These are phyloP conservation scores for Westerdykella ornata DNA, from an alignment of 2,329 filamentous ascomycete species.

Conservation along the genomic window DNA sequence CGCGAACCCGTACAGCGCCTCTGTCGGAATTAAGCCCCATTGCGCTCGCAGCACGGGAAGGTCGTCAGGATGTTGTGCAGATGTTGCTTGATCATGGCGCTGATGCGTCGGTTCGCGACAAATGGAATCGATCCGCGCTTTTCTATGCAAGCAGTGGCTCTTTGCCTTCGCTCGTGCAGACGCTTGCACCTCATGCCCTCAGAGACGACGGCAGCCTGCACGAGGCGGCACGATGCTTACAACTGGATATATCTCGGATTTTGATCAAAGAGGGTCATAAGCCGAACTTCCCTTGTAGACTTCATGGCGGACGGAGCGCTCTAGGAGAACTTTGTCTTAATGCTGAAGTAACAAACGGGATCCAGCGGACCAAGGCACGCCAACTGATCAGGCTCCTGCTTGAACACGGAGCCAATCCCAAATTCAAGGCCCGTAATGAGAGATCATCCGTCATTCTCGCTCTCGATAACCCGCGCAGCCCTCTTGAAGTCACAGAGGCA, in stretches of 20 bases:
- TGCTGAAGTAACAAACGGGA: constrained; percentile 42
- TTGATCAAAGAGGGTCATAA: constrained; percentile 56
- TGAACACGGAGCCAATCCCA: constrained; percentile 50
- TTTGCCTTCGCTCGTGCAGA: constrained; percentile 25
- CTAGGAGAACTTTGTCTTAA: constrained; percentile 58
- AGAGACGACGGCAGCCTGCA: constrained; percentile 62
- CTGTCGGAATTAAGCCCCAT: constrained; percentile 52
- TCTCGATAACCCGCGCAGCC: constrained; percentile 50
- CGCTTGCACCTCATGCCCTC: constrained; percentile 51
- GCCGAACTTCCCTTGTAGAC: constrained; percentile 57
- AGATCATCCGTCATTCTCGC: constrained; percentile 57
- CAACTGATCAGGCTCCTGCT: constrained; percentile 52
- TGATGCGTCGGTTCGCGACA: constrained; percentile 54
- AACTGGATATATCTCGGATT: constrained; percentile 50
- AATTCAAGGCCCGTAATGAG: constrained; percentile 48
- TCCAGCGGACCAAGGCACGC: constrained; percentile 22
- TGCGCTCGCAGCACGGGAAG: constrained; percentile 53
- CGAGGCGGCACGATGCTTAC: constrained; percentile 55
- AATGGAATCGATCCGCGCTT: constrained; percentile 52
- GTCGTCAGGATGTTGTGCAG: constrained; percentile 53
- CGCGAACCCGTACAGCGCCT: constrained; percentile 51
- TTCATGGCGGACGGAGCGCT: constrained; percentile 57
- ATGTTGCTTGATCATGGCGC: constrained; percentile 53
- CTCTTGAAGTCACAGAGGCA: constrained; percentile 50
- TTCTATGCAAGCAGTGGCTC: constrained; percentile 51